Percentiles rank a stretch among this genome's conserved stretches.
Evolutionary conservation across 1,284 basidiomycete species (phyloP).

Genomic region (Papiliotrema laurentii): DNA sequence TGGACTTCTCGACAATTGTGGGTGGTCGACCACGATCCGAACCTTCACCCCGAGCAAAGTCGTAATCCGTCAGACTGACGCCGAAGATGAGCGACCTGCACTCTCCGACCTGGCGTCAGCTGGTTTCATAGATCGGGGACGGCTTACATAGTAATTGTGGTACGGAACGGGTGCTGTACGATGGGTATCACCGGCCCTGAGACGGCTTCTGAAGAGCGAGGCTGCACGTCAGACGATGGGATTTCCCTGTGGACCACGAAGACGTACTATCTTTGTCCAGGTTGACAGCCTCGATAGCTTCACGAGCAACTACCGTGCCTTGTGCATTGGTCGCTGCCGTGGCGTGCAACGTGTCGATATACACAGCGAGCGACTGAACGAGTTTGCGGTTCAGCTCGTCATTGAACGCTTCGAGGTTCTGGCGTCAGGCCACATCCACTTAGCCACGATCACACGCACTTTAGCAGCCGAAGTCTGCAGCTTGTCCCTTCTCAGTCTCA

Average conservation of each 20-base stretch:
- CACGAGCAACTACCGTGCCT: constrained; percentile 44
- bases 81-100: constrained; percentile 82
- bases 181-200: constrained; percentile 11
- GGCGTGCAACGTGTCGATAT: constrained; percentile 64
- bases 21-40: constrained; percentile 62
- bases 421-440: constrained; percentile 2
- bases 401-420: constrained; percentile 76
- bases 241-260: constrained; percentile 15
- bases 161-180: constrained; percentile 35
- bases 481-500: constrained; percentile 74
- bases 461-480: constrained; percentile 76
- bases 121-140: constrained; percentile 42
- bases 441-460: constrained; percentile 49
- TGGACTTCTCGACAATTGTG: constrained; percentile 76
- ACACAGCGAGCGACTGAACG: constrained; percentile 62
- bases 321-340: constrained; percentile 56
- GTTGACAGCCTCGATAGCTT: constrained; percentile 60
- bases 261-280: constrained; percentile 63
- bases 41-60: constrained; percentile 70
- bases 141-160: constrained; percentile 41
- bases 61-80: constrained; percentile 85
- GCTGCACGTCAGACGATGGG: constrained; percentile 15
- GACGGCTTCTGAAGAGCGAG: constrained; percentile 20
- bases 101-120: constrained; percentile 65
- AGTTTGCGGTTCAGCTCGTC: constrained; percentile 66